Base-by-base conservation (phyloP, 768 basidiomycete species). In the Lentinula raphanica region DNA sequence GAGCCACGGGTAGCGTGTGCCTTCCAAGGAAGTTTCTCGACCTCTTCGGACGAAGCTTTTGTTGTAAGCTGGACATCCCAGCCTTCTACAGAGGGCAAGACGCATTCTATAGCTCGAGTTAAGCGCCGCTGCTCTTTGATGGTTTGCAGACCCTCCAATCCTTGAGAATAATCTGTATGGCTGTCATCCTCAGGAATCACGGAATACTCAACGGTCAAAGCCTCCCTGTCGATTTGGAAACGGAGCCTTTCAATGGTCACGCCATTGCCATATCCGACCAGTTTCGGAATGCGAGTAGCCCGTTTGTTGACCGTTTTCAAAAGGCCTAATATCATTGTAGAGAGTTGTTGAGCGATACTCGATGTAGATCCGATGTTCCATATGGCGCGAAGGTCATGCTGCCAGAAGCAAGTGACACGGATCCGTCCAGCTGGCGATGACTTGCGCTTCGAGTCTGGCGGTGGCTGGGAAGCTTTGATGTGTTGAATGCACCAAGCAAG, bases 401-500 rank as follows among this genome's bases (percentile, higher is more conserved):
- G 92, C 91, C 92, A 96, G 68, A 96, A 94, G 67, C 92, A 95
- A 1, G 91, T 94, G 60, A 95, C 83, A 36, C 92, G 86, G 27
- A 93, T 68, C 60, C 80, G 75, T 42, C 73, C 76, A 54, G 66
- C 65, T 11, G 23, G 63, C 67, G 63, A 72, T 25, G 66, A 46
- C 66, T 70, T 81, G 66, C 66, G 78, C 66, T 65, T 74, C 62
- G 67, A 54, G 44, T 67, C 68, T 38, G 63, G 63, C 5, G 72
- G 66, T 29, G 71, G 65, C 55, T 67, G 74, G 3, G 76, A 72
- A 36, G 72, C 67, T 53, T 74, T 63, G 17, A 84, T 66, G 59
- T 83, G 75, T 72, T 96, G 94, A n/a, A 97, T 86, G 67, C 91
- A 95, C 93, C 94, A 97, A 27, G 93, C 90, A 63, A 93, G 89